Percentiles rank a stretch among this genome's conserved stretches.
phyloP scores from a whole-genome alignment of 345 rosid genomes.

The Cardamine chenopodiifolia region DNA sequence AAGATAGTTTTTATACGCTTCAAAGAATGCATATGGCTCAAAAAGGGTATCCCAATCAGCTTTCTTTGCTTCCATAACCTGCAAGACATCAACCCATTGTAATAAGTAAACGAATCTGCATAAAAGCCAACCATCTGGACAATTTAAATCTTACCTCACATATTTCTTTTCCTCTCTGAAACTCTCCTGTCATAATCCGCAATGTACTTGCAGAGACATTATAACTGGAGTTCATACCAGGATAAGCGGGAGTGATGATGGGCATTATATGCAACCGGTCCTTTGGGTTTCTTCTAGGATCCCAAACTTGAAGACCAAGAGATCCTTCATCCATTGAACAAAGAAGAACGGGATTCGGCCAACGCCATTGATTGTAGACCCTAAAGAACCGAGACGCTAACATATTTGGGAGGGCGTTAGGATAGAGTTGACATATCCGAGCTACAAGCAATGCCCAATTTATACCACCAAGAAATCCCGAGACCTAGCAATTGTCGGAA shows the following conservation, averaged over 20 bases:
- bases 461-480: slow-evolving; percentile 99
- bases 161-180: slow-evolving; percentile 86
- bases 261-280: slow-evolving; percentile 94
- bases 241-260: slow-evolving; percentile 97
- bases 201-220: slow-evolving; percentile 90
- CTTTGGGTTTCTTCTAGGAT: slow-evolving; percentile 87
- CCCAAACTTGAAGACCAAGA: slow-evolving; percentile 96
- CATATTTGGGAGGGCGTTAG: slow-evolving; percentile 95
- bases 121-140: slow-evolving; percentile 14
- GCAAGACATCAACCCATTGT: slow-evolving; percentile 41
- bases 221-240: slow-evolving; percentile 97
- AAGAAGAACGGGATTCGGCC: slow-evolving; percentile 98
- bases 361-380: slow-evolving; percentile 93
- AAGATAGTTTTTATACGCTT: slow-evolving; percentile 88
- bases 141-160: slow-evolving; percentile 75
- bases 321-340: slow-evolving; percentile 85
- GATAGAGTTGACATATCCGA: slow-evolving; percentile 96
- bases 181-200: slow-evolving; percentile 89
- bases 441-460: slow-evolving; percentile 99
- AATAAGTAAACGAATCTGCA: slow-evolving; percentile 21
- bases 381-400: slow-evolving; percentile 89
- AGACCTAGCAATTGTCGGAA: slow-evolving; percentile 56
- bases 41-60: slow-evolving; percentile 92
- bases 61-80: slow-evolving; percentile 83
- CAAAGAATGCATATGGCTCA: slow-evolving; percentile 88